A percentile compares a stretch with the other conserved stretches of the same genome.
These are phyloP conservation scores for Simmondsia chinensis DNA, from an alignment of 148 eudicot species.

Conservation along the genomic window DNA sequence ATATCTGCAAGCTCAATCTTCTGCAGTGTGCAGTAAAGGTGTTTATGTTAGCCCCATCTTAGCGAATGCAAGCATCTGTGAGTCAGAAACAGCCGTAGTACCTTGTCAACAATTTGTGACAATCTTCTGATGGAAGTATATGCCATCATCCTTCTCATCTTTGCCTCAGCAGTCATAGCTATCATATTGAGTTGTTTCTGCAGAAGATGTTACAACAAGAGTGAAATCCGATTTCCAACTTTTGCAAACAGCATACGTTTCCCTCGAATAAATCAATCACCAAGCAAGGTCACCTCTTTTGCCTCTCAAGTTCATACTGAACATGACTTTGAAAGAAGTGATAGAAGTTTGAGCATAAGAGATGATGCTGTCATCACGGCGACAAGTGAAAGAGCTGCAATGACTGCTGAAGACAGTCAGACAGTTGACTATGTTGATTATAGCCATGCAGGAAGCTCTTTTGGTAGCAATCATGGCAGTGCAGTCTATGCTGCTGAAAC, in stretches of 20 bases:
- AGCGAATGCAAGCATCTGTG: too few relatives aligned
- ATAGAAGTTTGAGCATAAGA: neutral
- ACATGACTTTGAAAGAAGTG: neutral
- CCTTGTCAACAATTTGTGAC: too few relatives aligned
- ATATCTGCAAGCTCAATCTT: too few relatives aligned
- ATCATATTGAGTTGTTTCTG: neutral
- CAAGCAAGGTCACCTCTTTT: neutral
- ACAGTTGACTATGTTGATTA: too few relatives aligned
- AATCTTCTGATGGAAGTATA: neutral
- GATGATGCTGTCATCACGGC: neutral
- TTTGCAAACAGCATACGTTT: neutral
- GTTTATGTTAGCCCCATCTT: too few relatives aligned
- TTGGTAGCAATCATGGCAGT: too few relatives aligned
- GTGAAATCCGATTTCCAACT: neutral
- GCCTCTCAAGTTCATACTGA: neutral
- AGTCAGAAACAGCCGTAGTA: too few relatives aligned
- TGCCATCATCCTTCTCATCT: neutral
- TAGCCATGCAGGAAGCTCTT: too few relatives aligned
- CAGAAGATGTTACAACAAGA: conserved; percentile 3
- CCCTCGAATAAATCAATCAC: neutral
- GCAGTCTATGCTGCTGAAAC: too few relatives aligned
- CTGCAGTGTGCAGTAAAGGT: too few relatives aligned
- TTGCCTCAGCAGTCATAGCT: neutral
- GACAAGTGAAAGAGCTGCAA: neutral
- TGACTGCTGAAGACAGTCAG: neutral